phyloP scores from a whole-genome alignment of 805 yeast genomes.

The Suhomyces sp. region DNA sequence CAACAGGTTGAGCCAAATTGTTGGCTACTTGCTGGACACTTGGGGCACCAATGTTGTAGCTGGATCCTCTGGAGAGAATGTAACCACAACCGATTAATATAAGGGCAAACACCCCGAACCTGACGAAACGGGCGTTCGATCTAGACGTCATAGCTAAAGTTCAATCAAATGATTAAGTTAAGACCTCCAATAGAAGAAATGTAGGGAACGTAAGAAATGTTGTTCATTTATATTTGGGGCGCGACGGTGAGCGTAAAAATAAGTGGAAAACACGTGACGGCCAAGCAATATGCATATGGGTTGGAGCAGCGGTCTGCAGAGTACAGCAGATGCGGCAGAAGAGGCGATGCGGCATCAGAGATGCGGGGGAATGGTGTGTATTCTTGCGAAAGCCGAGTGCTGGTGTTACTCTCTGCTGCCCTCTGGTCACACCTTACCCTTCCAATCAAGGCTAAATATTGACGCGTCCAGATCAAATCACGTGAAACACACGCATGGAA shows the following conservation, averaged over 20 bases:
- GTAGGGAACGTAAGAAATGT: neutral
- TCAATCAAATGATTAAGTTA: neutral
- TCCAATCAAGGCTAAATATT: neutral
- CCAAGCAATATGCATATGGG: neutral
- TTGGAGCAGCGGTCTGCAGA: too few species aligned
- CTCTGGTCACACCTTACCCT: neutral
- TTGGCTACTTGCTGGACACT: conserved; percentile 34
- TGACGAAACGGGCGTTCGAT: conserved; percentile 46
- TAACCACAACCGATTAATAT: conserved; percentile 47
- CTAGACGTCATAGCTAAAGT: conserved; percentile 18
- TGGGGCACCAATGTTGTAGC: conserved; percentile 30
- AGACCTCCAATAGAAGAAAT: neutral
- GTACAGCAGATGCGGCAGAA: too few species aligned
- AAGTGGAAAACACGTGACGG: neutral
- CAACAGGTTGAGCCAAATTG: conserved; percentile 13
- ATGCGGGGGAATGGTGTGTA: too few species aligned
- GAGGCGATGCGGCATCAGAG: too few species aligned
- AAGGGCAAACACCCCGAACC: conserved; percentile 48
- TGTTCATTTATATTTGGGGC: neutral
- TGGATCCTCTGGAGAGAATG: conserved; percentile 47
- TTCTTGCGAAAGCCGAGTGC: neutral
- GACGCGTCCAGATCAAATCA: neutral
- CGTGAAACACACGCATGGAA: neutral
- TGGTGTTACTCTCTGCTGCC: neutral
- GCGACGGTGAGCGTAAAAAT: neutral